Conservation (phyloP, 352 stramenopile genomes). For the Globisporangium paddicum region DNA sequence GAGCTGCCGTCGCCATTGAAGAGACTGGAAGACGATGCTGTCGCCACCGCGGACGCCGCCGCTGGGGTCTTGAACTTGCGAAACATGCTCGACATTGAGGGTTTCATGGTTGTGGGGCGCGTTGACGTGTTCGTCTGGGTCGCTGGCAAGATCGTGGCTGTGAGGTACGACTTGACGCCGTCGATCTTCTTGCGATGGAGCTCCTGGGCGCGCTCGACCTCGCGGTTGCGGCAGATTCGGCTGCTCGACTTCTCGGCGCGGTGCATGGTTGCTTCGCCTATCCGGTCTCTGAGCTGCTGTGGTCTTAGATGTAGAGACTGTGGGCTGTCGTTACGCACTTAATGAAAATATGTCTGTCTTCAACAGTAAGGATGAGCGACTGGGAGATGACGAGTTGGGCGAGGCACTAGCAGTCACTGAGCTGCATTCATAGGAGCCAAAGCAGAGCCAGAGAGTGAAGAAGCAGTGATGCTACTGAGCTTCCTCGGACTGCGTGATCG, state of each 20-base stretch:
- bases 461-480: too few relatives aligned
- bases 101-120: conserved; percentile 8
- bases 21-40: not conserved
- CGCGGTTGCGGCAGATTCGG: conserved; percentile 61
- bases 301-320: not conserved
- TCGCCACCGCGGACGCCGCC: not conserved
- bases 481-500: not conserved
- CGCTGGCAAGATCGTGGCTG: not conserved
- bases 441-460: not conserved
- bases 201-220: conserved; percentile 67
- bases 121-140: not conserved
- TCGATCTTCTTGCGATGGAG: conserved; percentile 71
- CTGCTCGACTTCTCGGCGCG: conserved; percentile 76
- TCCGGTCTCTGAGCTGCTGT: too few relatives aligned
- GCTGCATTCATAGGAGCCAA: not conserved
- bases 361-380: not conserved
- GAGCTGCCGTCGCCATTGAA: not conserved
- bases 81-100: not conserved
- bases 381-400: not conserved
- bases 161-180: conserved; percentile 57
- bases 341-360: not conserved
- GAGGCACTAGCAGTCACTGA: not conserved
- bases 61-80: conserved; percentile 7
- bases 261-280: conserved; percentile 56
- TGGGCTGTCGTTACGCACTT: not conserved